These are phyloP conservation scores for Eutypa lata DNA, from an alignment of 2,329 filamentous ascomycete genomes.

Conservation along the genomic window DNA sequence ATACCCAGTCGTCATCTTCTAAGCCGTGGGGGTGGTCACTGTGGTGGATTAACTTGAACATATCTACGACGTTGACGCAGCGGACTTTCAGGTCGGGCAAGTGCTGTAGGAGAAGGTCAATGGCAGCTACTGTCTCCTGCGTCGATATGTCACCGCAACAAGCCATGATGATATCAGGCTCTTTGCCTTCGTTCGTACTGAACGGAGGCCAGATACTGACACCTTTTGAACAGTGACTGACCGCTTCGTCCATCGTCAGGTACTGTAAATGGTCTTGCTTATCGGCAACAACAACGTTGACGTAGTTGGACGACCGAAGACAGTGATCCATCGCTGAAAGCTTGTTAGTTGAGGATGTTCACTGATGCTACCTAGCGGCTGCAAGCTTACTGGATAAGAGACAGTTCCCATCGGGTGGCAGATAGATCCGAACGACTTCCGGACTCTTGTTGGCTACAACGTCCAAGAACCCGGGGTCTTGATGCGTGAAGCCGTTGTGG, in stretches of 20 bases:
- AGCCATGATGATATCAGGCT: slow-evolving; percentile 75
- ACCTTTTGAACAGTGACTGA: slow-evolving; percentile 75
- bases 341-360: neutral
- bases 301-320: slow-evolving; percentile 70
- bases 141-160: slow-evolving; percentile 73
- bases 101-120: slow-evolving; percentile 67
- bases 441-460: slow-evolving; percentile 78
- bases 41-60: slow-evolving; percentile 74
- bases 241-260: slow-evolving; percentile 68
- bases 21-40: slow-evolving; percentile 72
- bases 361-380: neutral
- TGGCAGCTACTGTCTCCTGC: slow-evolving; percentile 70
- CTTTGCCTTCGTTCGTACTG: slow-evolving; percentile 63
- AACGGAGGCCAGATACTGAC: slow-evolving; percentile 77
- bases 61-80: slow-evolving; percentile 76
- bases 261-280: slow-evolving; percentile 78
- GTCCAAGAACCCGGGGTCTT: slow-evolving; percentile 77
- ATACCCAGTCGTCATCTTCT: slow-evolving; percentile 60
- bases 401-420: slow-evolving; percentile 77
- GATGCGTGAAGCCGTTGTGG: slow-evolving; percentile 81
- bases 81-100: slow-evolving; percentile 72
- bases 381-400: slow-evolving; percentile 51
- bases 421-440: slow-evolving; percentile 76
- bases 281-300: slow-evolving; percentile 77
- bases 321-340: slow-evolving; percentile 67